Percentiles rank a stretch among this genome's conserved stretches.
These are phyloP conservation scores for Lasiodiplodia hormozganensis DNA, from an alignment of 2,329 filamentous ascomycete species.

Conservation along the genomic window DNA sequence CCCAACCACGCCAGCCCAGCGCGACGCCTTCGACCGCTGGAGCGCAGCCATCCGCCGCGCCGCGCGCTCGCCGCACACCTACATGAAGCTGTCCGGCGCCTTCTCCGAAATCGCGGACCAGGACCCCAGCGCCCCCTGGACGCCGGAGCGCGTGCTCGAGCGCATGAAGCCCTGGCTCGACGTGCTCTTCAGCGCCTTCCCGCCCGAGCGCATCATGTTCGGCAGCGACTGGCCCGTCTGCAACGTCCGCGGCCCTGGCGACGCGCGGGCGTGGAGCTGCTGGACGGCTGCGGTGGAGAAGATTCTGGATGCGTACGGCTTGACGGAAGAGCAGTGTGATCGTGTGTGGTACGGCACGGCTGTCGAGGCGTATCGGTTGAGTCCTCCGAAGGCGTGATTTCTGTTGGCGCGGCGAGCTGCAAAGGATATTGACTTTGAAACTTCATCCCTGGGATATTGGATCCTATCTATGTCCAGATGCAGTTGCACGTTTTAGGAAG, in stretches of 20 bases:
- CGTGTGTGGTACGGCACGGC: slow-evolving; percentile 78
- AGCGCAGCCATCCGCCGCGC: slow-evolving; percentile 71
- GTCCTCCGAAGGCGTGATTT: neutral
- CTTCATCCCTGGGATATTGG: neutral
- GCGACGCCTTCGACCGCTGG: slow-evolving; percentile 72
- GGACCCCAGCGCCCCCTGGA: slow-evolving; percentile 47
- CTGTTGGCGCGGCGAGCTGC: no score
- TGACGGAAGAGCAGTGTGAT: slow-evolving; percentile 67
- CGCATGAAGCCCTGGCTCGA: slow-evolving; percentile 74
- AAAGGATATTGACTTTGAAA: no score
- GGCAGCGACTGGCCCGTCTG: slow-evolving; percentile 95
- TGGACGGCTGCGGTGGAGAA: slow-evolving; percentile 71
- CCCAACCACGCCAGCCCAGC: slow-evolving; percentile 42
- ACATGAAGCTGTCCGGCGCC: slow-evolving; percentile 89
- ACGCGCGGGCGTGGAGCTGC: slow-evolving; percentile 71
- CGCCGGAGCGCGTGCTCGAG: slow-evolving; percentile 65
- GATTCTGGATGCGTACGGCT: slow-evolving; percentile 59
- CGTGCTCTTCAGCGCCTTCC: slow-evolving; percentile 75
- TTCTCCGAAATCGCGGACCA: slow-evolving; percentile 77
- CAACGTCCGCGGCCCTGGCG: slow-evolving; percentile 67
- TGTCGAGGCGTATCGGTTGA: slow-evolving; percentile 68
- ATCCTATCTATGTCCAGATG: neutral
- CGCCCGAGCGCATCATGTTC: slow-evolving; percentile 79
- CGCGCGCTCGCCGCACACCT: slow-evolving; percentile 69
- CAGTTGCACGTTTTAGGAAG: no score